Percentiles rank a stretch among this genome's conserved stretches.
phyloP scores from a whole-genome alignment of 768 basidiomycete genomes.

The Tylopilus plumbeoviolaceoides region DNA sequence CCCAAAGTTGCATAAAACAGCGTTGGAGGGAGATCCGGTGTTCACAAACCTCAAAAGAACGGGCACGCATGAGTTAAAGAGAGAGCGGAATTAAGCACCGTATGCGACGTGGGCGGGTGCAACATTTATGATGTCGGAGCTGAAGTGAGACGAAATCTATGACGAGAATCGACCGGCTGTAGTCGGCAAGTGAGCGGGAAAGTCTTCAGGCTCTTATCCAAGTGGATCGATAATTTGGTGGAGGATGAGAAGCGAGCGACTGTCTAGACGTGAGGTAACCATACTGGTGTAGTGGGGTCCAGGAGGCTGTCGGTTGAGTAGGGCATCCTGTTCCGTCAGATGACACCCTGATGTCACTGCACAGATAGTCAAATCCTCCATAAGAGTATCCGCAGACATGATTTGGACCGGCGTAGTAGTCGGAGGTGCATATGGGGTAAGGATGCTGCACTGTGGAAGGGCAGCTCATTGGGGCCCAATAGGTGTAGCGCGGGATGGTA shows the following conservation, averaged over 20 bases:
- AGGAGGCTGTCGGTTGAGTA: constrained; percentile 37
- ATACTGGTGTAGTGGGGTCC: constrained; percentile 41
- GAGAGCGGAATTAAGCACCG: constrained; percentile 40
- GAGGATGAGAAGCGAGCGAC: constrained; percentile 40
- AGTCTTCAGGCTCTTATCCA: constrained; percentile 46
- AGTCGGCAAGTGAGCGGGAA: background rate
- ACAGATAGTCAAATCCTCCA: constrained; percentile 50
- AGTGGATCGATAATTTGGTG: constrained; percentile 44
- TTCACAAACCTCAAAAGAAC: constrained; percentile 34
- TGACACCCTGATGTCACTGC: constrained; percentile 43
- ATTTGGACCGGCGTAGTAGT: constrained; percentile 41
- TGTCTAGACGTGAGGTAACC: constrained; percentile 40
- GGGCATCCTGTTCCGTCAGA: constrained; percentile 39
- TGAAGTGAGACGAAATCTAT: constrained; percentile 28
- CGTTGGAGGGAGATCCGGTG: constrained; percentile 28
- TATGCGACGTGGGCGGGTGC: constrained; percentile 28
- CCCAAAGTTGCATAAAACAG: constrained; percentile 24
- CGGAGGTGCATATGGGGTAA: constrained; percentile 53
- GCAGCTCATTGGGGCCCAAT: constrained; percentile 25
- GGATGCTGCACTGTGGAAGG: constrained; percentile 47
- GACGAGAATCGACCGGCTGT: constrained; percentile 11
- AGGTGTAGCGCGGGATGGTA: constrained; percentile 17
- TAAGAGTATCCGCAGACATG: constrained; percentile 62
- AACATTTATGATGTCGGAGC: constrained; percentile 26
- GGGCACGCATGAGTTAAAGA: constrained; percentile 34